Conservation (phyloP, 768 basidiomycete species). For the Leucosporidium creatinivorum region DNA sequence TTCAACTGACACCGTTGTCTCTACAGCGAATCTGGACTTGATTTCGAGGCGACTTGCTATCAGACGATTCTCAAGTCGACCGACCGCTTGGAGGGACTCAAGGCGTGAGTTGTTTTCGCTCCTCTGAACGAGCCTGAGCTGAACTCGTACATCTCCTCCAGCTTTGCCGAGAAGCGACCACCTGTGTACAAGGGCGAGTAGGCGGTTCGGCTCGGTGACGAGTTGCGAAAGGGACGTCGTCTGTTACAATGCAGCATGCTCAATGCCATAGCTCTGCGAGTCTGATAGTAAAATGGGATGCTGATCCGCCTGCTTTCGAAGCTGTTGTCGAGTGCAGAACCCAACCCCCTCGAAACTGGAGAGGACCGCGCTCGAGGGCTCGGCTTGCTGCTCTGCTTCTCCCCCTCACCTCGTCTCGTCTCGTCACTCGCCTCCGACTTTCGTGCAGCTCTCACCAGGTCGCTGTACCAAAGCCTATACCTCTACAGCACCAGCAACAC, state of each 20-base stretch:
- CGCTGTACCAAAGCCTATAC: too few relatives aligned
- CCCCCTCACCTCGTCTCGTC: not conserved
- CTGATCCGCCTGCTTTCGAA: too few relatives aligned
- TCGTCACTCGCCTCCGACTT: not conserved
- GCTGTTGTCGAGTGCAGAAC: too few relatives aligned
- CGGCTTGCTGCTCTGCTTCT: not conserved
- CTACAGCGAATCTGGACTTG: conserved; percentile 56
- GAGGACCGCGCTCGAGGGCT: not conserved
- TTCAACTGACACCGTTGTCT: too few relatives aligned
- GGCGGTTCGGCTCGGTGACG: not conserved
- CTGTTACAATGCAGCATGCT: not conserved
- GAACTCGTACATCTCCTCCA: not conserved
- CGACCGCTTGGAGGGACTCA: conserved; percentile 74
- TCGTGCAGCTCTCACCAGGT: not conserved
- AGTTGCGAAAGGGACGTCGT: not conserved
- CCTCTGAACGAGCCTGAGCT: not conserved
- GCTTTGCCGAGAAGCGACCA: conserved; percentile 33
- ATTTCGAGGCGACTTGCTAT: conserved; percentile 80
- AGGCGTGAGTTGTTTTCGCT: conserved; percentile 49
- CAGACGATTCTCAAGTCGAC: conserved; percentile 64
- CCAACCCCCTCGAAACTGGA: too few relatives aligned
- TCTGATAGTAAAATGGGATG: too few relatives aligned
- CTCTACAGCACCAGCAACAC: too few relatives aligned
- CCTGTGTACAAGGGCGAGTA: conserved; percentile 17
- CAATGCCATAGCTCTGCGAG: too few relatives aligned